These are phyloP conservation scores for Elsinoe fawcettii DNA, from an alignment of 2,329 filamentous ascomycete genomes.

Conservation along the genomic window DNA sequence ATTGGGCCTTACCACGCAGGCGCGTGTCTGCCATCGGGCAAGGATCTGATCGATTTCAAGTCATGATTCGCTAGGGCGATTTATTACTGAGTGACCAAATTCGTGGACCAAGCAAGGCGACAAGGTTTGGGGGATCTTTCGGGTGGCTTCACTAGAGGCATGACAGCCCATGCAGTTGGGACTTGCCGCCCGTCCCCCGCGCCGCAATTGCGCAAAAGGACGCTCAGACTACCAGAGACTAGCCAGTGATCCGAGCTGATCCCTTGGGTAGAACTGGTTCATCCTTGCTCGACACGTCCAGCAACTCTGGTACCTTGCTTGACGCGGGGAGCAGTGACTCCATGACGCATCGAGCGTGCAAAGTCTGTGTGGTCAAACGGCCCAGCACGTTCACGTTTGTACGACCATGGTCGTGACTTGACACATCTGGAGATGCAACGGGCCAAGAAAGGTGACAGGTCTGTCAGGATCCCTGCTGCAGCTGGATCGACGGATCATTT, in stretches of 20 bases:
- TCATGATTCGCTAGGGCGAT: conserved; percentile 8
- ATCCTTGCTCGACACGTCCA: conserved; percentile 4
- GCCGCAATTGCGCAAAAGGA: conserved; percentile 7
- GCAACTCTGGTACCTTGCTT: not conserved
- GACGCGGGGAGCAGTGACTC: conserved; percentile 2
- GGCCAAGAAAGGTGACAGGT: conserved; percentile 1
- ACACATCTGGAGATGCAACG: conserved; percentile 4
- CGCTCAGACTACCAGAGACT: conserved; percentile 2
- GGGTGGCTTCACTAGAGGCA: conserved; percentile 5
- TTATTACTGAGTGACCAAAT: not conserved
- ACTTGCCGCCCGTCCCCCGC: not conserved
- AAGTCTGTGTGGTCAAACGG: conserved; percentile 4
- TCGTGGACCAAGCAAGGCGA: not conserved
- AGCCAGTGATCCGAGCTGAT: not conserved
- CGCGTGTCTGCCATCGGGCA: not conserved
- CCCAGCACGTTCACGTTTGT: conserved; percentile 10
- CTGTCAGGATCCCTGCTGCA: not conserved
- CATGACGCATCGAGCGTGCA: conserved; percentile 9
- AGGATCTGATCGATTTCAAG: conserved; percentile 3
- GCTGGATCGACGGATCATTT: not conserved
- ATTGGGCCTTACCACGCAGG: not conserved
- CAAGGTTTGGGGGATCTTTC: conserved; percentile 8
- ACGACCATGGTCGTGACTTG: not conserved
- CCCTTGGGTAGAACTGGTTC: conserved; percentile 2
- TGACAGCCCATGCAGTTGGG: conserved; percentile 10